Conservation (phyloP, 2,329 filamentous ascomycete genomes). For the Ambrosiella cleistominuta region DNA sequence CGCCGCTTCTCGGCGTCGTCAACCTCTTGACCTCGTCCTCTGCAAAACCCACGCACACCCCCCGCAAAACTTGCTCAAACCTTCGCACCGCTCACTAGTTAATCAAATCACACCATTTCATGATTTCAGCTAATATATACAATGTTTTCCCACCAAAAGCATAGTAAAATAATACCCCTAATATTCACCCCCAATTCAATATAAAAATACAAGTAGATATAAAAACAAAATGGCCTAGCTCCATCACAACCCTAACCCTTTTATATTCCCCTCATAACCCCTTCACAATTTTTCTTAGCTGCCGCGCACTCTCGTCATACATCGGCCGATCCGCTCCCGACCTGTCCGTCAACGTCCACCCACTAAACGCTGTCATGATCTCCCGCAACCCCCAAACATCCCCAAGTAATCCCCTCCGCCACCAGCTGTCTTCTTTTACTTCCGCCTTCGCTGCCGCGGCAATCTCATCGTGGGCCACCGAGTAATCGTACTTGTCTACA, state of each 20-base stretch:
- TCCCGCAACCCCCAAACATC: background rate
- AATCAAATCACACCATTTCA: background rate
- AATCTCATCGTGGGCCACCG: background rate
- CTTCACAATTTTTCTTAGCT: background rate
- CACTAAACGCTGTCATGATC: background rate
- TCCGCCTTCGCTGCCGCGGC: too few relatives aligned
- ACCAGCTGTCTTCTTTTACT: background rate
- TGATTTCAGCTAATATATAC: background rate
- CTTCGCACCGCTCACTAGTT: constrained; percentile 20
- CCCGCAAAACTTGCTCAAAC: constrained; percentile 30
- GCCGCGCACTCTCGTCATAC: background rate
- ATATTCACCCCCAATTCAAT: background rate
- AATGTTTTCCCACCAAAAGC: background rate
- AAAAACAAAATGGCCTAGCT: background rate
- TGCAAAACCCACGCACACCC: background rate
- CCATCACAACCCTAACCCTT: background rate
- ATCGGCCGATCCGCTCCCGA: background rate
- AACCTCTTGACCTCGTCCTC: background rate
- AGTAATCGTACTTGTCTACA: constrained; percentile 1
- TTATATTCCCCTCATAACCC: background rate
- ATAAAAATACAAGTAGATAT: too few relatives aligned
- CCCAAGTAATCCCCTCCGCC: background rate
- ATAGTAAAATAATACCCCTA: background rate
- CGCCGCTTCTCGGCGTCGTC: background rate
- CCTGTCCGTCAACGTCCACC: background rate